Conservation (phyloP, 139 green algal species). For the Tetradesmus lagerheimii region DNA sequence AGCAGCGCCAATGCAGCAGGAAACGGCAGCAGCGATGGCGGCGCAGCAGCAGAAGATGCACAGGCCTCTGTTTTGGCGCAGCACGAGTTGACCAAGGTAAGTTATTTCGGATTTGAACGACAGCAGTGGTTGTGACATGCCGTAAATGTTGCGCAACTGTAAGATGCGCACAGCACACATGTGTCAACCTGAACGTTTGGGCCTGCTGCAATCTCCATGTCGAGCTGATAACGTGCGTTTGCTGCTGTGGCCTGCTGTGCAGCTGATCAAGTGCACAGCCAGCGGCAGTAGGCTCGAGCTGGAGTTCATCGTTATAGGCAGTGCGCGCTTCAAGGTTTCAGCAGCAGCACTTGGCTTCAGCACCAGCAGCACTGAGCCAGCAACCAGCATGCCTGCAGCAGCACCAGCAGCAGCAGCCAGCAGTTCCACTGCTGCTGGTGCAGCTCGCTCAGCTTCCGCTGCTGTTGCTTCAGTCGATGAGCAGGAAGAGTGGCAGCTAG, state of each 20-base stretch:
- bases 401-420: not conserved
- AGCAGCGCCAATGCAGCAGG: not conserved
- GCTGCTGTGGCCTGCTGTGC: not conserved
- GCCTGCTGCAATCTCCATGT: not conserved
- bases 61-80: constrained; percentile 35
- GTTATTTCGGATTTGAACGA: no score
- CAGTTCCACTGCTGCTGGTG: not conserved
- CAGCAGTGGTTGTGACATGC: no score
- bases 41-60: not conserved
- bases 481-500: not conserved
- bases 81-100: constrained; percentile 34
- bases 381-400: not conserved
- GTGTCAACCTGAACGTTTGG: not conserved
- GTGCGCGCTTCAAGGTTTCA: constrained; percentile 32
- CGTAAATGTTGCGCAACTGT: no score
- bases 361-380: constrained; percentile 11
- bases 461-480: not conserved
- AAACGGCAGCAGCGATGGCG: not conserved
- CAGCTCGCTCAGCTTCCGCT: not conserved
- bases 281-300: constrained; percentile 7
- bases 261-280: constrained; percentile 30
- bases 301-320: constrained; percentile 34
- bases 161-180: not conserved
- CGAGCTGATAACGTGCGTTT: not conserved
- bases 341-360: constrained; percentile 44